Evolutionary conservation across 2,329 filamentous ascomycete species (phyloP).

Genomic region (Teratosphaeria gauchensis): DNA sequence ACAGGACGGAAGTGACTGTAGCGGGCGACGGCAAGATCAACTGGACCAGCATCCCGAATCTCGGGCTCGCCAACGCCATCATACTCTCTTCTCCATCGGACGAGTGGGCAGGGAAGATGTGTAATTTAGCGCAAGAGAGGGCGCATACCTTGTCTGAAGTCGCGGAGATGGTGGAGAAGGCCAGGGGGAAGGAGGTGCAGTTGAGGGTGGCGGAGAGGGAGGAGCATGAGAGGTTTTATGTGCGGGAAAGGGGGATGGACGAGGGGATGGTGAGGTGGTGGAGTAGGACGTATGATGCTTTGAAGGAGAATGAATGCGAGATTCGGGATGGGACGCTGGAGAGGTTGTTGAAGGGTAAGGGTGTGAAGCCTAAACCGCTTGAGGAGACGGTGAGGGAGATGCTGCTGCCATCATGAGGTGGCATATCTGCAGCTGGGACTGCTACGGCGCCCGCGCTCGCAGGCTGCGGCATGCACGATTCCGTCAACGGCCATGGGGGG

Average conservation of each 20-base stretch:
- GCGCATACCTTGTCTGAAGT: slow-evolving; percentile 20
- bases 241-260: slow-evolving; percentile 27
- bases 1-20: slow-evolving; percentile 26
- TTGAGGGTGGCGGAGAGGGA: slow-evolving; percentile 29
- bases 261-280: slow-evolving; percentile 36
- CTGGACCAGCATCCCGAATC: slow-evolving; percentile 37
- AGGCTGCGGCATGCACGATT: too few species aligned
- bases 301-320: slow-evolving; percentile 33
- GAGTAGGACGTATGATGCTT: slow-evolving; percentile 36
- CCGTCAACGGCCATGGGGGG: too few species aligned
- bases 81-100: slow-evolving; percentile 26
- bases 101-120: slow-evolving; percentile 27
- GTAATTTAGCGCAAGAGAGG: slow-evolving; percentile 28
- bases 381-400: slow-evolving; percentile 34
- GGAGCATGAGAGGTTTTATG: slow-evolving; percentile 34
- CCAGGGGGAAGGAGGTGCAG: slow-evolving; percentile 19
- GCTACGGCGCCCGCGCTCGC: background rate
- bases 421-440: background rate
- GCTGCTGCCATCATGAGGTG: slow-evolving; percentile 22
- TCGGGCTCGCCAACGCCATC: slow-evolving; percentile 34
- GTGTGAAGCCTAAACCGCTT: slow-evolving; percentile 27
- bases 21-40: slow-evolving; percentile 34
- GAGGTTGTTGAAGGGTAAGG: slow-evolving; percentile 26
- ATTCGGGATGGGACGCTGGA: slow-evolving; percentile 34
- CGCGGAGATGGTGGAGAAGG: slow-evolving; percentile 19